These are phyloP conservation scores for Priceomyces melissophilus DNA, from an alignment of 805 yeast species.

Conservation along the genomic window DNA sequence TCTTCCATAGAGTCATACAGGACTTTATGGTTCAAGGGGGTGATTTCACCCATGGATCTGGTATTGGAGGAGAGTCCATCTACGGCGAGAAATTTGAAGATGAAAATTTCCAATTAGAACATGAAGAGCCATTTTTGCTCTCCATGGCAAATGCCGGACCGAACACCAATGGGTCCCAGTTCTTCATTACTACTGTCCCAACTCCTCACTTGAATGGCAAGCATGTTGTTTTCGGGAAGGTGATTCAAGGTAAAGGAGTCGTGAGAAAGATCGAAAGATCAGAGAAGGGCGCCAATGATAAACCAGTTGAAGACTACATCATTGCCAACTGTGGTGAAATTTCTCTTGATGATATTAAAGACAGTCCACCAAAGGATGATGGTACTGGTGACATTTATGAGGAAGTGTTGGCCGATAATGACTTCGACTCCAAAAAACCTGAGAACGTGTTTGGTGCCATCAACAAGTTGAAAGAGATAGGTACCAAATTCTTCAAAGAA, in stretches of 20 bases:
- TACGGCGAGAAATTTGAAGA: slow-evolving; percentile 70
- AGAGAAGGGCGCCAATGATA: slow-evolving; percentile 63
- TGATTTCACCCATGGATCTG: slow-evolving; percentile 51
- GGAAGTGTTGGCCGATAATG: slow-evolving; percentile 71
- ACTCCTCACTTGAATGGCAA: slow-evolving; percentile 95
- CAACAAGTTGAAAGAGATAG: slow-evolving; percentile 65
- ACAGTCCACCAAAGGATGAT: slow-evolving; percentile 54
- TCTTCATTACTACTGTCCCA: slow-evolving; percentile 86
- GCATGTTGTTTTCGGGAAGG: slow-evolving; percentile 95
- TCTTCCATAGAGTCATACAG: slow-evolving; percentile 89
- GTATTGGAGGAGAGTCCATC: slow-evolving; percentile 44
- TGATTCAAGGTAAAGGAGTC: slow-evolving; percentile 73
- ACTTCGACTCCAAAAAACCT: slow-evolving; percentile 57
- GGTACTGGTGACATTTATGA: slow-evolving; percentile 85
- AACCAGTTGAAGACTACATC: slow-evolving; percentile 66
- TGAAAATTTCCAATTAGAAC: slow-evolving; percentile 75
- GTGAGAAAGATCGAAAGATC: slow-evolving; percentile 75
- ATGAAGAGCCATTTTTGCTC: slow-evolving; percentile 80
- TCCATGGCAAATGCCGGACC: slow-evolving; percentile 98
- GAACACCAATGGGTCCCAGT: slow-evolving; percentile 93
- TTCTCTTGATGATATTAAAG: slow-evolving; percentile 54
- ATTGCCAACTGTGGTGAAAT: slow-evolving; percentile 79
- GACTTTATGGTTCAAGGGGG: slow-evolving; percentile 95
- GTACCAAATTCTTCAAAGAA: slow-evolving; percentile 69
- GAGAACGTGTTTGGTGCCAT: slow-evolving; percentile 67